Base-by-base conservation (phyloP, 352 stramenopile genomes). In the Phytophthora macrochlamydospora region DNA sequence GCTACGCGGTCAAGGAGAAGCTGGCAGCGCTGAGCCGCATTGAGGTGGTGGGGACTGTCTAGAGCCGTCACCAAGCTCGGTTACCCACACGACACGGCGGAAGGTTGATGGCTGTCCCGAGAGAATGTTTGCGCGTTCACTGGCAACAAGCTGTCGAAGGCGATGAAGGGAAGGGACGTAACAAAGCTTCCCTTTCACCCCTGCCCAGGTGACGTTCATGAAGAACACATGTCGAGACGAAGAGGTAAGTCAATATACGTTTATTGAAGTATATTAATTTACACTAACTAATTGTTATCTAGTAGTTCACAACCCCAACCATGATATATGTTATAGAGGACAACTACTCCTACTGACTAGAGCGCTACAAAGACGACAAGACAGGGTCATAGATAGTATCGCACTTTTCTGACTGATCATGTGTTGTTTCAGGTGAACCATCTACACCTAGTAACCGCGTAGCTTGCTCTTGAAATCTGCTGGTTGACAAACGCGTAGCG, bases 191-290 rank as follows among this genome's bases (percentile, higher is more conserved):
- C 46, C 33, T 35, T 57, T 48, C 28, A 28, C 51, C 33, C 50
- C 51, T 57, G 51, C 33, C 33, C 14, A 48, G 7, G 30, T 57
- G 32, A 57, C 51, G n/a, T 57, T 57, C 28, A 57, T 57, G 51
- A 46, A 57, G 28, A 35, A 49, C 28, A 48, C 14, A 33, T 35
- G 51, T 18, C 31, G 51, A 9, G 30, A 62, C 8, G 50, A 62
- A 14, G 56, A 56, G 35, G 38, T 62, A 37, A 54, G 48, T 40
- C 9, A 6, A 40, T 40, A 40, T 40, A 40, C 35, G 9, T 40
- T 40, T 40, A 40, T 40, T 40, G 35, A 40, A 11, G 6, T 40
- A 40, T 24, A 24, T 24, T 50, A n/a, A 35, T 24, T 6, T 24
- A n/a, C 7, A n/a, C 38, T 32, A 59, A n/a, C 45, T 24, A 24